These are phyloP conservation scores for Cadophora malorum DNA, from an alignment of 2,329 filamentous ascomycete species.

Conservation along the genomic window DNA sequence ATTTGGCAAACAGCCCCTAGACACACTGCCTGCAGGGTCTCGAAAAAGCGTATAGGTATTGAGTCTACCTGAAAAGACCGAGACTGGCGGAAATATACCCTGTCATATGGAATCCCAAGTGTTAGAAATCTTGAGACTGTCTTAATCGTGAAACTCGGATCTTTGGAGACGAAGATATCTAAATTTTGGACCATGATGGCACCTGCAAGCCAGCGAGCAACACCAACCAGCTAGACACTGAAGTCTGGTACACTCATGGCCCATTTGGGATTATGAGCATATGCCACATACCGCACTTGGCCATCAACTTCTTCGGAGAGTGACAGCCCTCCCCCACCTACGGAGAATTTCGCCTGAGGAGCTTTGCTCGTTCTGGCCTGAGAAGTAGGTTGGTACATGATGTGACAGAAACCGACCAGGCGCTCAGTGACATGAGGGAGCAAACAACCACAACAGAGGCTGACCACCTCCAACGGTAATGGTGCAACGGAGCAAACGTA, in stretches of 20 bases:
- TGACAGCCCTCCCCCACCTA: conserved; percentile 32
- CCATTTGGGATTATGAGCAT: conserved; percentile 24
- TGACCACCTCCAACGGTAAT: conserved; percentile 32
- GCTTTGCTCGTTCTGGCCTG: conserved; percentile 36
- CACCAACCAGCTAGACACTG: background rate
- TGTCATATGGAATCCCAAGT: conserved; percentile 34
- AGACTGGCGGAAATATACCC: conserved; percentile 32
- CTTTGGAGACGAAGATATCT: conserved; percentile 35
- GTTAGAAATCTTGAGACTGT: conserved; percentile 33
- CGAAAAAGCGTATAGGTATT: conserved; percentile 27
- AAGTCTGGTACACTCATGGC: conserved; percentile 15
- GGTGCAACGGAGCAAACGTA: conserved; percentile 39
- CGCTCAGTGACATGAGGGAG: conserved; percentile 34
- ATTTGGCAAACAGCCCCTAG: conserved; percentile 34
- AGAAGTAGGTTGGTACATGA: conserved; percentile 29
- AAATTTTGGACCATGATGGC: conserved; percentile 15
- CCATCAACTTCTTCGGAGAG: conserved; percentile 25
- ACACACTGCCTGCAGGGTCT: conserved; percentile 19
- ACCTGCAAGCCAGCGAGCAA: background rate
- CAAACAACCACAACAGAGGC: conserved; percentile 40
- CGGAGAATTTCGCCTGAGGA: conserved; percentile 29
- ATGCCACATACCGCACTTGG: conserved; percentile 33
- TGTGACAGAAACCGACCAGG: conserved; percentile 38
- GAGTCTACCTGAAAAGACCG: conserved; percentile 27
- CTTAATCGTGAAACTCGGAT: conserved; percentile 36